Conservation (phyloP, 2,329 filamentous ascomycete genomes). For the Trichoderma koningii region DNA sequence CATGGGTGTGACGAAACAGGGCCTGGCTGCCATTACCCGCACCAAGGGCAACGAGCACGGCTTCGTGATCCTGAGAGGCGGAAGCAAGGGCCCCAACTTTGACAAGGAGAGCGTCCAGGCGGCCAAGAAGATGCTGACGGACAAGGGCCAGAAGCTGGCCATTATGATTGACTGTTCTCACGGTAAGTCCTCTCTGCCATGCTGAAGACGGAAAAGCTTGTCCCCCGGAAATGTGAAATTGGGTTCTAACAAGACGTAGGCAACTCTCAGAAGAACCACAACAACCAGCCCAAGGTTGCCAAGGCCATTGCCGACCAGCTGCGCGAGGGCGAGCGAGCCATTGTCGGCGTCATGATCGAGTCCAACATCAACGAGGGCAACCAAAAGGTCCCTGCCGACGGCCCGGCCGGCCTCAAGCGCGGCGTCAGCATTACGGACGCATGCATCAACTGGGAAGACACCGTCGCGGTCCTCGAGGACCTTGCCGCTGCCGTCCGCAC, state of each 20-base stretch:
- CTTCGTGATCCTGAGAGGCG: constrained; percentile 93
- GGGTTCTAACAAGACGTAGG: constrained; percentile 51
- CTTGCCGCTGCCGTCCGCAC: constrained; percentile 80
- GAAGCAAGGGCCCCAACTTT: constrained; percentile 90
- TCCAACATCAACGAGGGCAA: constrained; percentile 92
- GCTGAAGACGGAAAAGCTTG: too few species aligned
- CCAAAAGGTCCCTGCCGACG: constrained; percentile 85
- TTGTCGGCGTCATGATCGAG: constrained; percentile 98
- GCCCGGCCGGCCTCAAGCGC: constrained; percentile 75
- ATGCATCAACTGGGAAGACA: constrained; percentile 91
- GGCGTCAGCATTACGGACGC: constrained; percentile 95
- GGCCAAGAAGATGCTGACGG: constrained; percentile 74
- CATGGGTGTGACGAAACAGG: constrained; percentile 97
- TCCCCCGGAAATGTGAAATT: background rate
- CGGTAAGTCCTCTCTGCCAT: constrained; percentile 55
- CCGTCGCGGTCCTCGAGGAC: constrained; percentile 77
- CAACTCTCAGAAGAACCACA: constrained; percentile 96
- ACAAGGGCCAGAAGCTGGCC: constrained; percentile 82
- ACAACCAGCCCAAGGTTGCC: constrained; percentile 94
- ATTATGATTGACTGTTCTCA: constrained; percentile 99
- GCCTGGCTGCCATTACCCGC: constrained; percentile 89
- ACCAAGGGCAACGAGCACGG: constrained; percentile 95
- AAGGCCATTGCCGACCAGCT: constrained; percentile 81
- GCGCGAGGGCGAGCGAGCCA: constrained; percentile 79
- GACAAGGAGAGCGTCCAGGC: constrained; percentile 80